Base-by-base conservation (phyloP, 768 basidiomycete genomes). In the Strobilomyces echinocephalus region DNA sequence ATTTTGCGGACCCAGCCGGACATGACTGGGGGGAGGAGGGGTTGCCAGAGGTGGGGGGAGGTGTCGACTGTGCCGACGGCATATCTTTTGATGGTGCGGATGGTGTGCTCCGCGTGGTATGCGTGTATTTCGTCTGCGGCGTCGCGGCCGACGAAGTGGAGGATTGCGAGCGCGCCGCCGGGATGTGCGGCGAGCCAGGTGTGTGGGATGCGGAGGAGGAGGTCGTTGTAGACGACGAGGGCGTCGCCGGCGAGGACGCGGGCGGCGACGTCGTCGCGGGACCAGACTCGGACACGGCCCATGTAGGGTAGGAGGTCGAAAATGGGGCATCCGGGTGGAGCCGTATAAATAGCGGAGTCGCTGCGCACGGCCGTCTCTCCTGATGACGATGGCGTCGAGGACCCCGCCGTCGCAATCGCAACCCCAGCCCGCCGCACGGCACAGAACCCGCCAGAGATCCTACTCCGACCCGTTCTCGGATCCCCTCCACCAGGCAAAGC, bases 71-170 rank as follows among this genome's bases (percentile, higher is more conserved):
- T 76, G 24, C 87, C 95, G 21, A 94, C 74, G 49, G 81, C 78
- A 65, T 85, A 95, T 16, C 57, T 60, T 26, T 54, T 69, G 18
- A 70, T 69, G 63, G 56, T 62, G n/a, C 52, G 58, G 44, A 65
- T 40, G 18, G 69, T 67, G 43, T 60, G 50, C 35, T 81, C 77
- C 8, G 76, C 75, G 67, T 99, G 97, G 72, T 89, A 97, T 20
- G 93, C 95, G 57, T 91, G 82, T 33, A 98, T 89, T 69, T 99
- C 97, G 73, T 95, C 89, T 0, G 91, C 82, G 0, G 95, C 95
- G 66, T 99, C 95, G 51, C 95, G 80, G 4, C 95, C 97, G 39
- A 97, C 84, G 63, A 94, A 97, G 72, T 99, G 97, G 24, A 95
- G 83, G 53, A 99, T 82, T 14, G 93, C 80, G 46, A 97, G 85